Conservation (phyloP, 306 rosid species). For the Medicago arabica region DNA sequence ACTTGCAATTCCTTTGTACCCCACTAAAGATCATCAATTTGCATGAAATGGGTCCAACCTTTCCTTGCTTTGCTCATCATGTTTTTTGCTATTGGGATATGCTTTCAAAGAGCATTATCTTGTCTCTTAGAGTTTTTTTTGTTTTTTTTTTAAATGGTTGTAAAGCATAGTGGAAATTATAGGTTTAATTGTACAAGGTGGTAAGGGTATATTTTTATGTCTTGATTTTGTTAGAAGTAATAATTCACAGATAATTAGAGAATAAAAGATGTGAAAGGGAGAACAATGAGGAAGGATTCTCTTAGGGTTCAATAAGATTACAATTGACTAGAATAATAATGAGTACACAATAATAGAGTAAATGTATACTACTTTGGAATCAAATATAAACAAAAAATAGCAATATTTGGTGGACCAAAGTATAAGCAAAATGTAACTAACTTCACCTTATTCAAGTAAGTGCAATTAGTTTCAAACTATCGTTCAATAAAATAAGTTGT, state of each 20-base stretch:
- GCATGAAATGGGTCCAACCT: not conserved
- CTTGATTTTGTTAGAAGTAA: not conserved
- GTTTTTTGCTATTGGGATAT: not conserved
- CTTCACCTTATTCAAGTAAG: too few relatives aligned
- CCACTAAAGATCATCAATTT: not conserved
- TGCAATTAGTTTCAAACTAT: too few relatives aligned
- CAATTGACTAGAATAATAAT: not conserved
- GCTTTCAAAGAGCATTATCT: not conserved
- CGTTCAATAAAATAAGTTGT: too few relatives aligned
- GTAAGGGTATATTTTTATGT: not conserved
- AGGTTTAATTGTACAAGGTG: not conserved
- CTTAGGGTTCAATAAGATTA: too few relatives aligned
- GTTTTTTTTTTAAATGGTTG: not conserved
- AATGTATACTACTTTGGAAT: too few relatives aligned
- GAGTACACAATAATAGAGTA: too few relatives aligned
- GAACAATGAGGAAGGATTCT: too few relatives aligned
- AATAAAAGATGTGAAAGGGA: too few relatives aligned
- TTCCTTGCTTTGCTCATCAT: not conserved
- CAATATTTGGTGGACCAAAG: too few relatives aligned
- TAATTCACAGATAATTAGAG: too few relatives aligned
- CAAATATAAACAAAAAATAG: too few relatives aligned
- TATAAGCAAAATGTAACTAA: too few relatives aligned
- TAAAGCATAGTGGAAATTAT: not conserved
- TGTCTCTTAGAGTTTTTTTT: not conserved
- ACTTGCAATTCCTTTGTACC: not conserved